phyloP scores from a whole-genome alignment of 169 alveolate species.

The Cryptosporidium ubiquitum region DNA sequence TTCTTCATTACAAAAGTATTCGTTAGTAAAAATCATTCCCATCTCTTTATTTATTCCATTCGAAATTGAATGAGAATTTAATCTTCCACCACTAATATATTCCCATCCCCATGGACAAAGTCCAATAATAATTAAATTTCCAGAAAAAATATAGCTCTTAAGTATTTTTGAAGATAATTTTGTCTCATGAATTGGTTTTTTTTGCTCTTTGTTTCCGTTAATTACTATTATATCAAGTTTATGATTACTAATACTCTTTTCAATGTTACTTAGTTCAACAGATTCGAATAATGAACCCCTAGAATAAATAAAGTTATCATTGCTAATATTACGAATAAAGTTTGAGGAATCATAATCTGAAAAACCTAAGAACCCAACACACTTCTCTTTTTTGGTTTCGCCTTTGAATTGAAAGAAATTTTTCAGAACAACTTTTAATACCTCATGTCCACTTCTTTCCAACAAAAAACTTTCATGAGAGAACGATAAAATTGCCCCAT shows the following conservation, averaged over 20 bases:
- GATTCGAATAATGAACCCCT: not conserved
- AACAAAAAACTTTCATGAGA: constrained; percentile 63
- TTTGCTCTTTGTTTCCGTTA: constrained; percentile 28
- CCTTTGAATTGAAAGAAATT: constrained; percentile 4
- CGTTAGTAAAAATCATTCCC: constrained; percentile 44
- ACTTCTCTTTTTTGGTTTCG: not conserved
- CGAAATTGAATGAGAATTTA: constrained; percentile 1
- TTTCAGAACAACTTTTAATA: not conserved
- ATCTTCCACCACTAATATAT: not conserved
- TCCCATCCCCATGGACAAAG: constrained; percentile 75
- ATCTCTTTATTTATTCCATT: constrained; percentile 31
- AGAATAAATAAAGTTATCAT: not conserved
- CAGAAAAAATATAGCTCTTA: constrained; percentile 3
- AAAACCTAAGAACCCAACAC: constrained; percentile 44
- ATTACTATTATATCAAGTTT: constrained; percentile 17
- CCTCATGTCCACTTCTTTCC: constrained; percentile 1
- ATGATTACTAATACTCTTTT: not conserved
- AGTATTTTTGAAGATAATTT: constrained; percentile 4
- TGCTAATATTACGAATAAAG: constrained; percentile 1
- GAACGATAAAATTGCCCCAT: constrained; percentile 37
- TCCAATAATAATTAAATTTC: constrained; percentile 22
- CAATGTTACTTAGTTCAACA: not conserved
- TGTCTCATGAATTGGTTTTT: not conserved
- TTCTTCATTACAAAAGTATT: not conserved
- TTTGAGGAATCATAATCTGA: not conserved